Conservation (phyloP, 1,139 yeast genomes). For the Blastobotrys elegans region DNA sequence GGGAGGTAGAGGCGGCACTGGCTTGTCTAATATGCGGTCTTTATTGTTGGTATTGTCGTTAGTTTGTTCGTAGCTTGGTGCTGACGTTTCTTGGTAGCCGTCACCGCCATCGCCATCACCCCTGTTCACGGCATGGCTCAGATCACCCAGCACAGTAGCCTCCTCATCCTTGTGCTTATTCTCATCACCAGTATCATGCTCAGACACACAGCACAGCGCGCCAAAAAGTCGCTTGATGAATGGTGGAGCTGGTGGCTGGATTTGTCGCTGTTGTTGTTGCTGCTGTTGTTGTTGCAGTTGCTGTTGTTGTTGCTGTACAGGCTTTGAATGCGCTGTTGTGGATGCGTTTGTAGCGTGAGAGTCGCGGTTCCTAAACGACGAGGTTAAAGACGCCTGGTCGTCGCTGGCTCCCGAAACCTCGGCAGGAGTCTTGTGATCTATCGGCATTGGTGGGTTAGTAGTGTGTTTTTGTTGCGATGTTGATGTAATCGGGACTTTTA, state of each 20-base stretch:
- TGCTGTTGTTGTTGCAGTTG: neutral
- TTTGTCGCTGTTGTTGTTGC: neutral
- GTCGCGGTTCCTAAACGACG: too few relatives aligned
- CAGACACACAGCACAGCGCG: conserved; percentile 6
- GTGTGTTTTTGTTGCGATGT: too few relatives aligned
- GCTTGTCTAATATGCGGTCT: conserved; percentile 20
- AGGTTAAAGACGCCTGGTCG: too few relatives aligned
- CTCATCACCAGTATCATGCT: conserved; percentile 1
- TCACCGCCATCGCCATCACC: neutral
- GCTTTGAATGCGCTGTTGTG: neutral
- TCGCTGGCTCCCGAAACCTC: too few relatives aligned
- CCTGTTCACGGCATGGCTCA: neutral
- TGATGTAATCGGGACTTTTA: too few relatives aligned
- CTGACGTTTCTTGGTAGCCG: neutral
- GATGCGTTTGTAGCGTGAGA: neutral
- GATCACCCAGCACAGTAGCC: conserved; percentile 5
- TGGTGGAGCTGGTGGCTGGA: too few relatives aligned
- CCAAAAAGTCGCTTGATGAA: conserved; percentile 5
- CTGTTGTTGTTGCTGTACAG: neutral
- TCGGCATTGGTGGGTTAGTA: too few relatives aligned
- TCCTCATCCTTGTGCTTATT: conserved; percentile 2
- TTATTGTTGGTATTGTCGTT: neutral
- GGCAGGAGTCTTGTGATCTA: too few relatives aligned
- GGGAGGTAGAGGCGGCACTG: conserved; percentile 24
- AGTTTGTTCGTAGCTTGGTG: conserved; percentile 5